Evolutionary conservation across 768 basidiomycete genomes (phyloP), one percentile per base, ranked within the genome.

Genomic region (Mycena filopes): DNA sequence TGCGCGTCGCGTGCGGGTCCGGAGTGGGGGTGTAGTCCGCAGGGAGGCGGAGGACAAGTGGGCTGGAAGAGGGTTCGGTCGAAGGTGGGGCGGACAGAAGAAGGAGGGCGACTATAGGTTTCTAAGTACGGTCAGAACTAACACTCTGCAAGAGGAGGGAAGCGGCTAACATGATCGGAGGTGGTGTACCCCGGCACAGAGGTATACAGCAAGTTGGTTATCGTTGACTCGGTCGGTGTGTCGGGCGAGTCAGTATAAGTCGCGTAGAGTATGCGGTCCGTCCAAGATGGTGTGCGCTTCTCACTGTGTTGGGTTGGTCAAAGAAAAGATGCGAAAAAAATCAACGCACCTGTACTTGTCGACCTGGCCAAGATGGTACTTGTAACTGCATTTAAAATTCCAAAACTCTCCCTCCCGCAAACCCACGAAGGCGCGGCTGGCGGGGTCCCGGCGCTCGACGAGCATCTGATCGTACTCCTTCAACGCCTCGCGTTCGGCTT

Each of bases 331-430:
- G 8, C 15, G 23, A 23, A 21, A 41, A 38, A 53, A n/a, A 0
- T 2, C 36, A 9, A 75, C 86, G 25, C 63, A 93, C 92, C 84
- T 88, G 78, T 95, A 98, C 68, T 87, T 87, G 72, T 96, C 93
- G 23, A 94, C 88, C 72, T 92, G 86, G 13, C 94, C 94, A 13
- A 95, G 80, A 54, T 84, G 75, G 73, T 94, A 95, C 76, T 98
- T 98, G 72, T 97, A 98, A 45, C 90, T 95, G 75, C 93, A 93
- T 61, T 95, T 94, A 81, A 97, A 97, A 59, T 81, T 83, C 86
- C 90, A 93, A 73, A 98, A 92, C 23, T 91, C 88, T n/a, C 91
- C 94, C 76, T 98, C 97, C 31, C 83, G 83, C 41, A 98, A 79
- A 33, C 91, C 89, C 38, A 89, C 82, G 68, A 95, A 90, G 7